These are phyloP conservation scores for Themeda triandra DNA, from an alignment of 176 grass and related monocot genomes.

Conservation along the genomic window DNA sequence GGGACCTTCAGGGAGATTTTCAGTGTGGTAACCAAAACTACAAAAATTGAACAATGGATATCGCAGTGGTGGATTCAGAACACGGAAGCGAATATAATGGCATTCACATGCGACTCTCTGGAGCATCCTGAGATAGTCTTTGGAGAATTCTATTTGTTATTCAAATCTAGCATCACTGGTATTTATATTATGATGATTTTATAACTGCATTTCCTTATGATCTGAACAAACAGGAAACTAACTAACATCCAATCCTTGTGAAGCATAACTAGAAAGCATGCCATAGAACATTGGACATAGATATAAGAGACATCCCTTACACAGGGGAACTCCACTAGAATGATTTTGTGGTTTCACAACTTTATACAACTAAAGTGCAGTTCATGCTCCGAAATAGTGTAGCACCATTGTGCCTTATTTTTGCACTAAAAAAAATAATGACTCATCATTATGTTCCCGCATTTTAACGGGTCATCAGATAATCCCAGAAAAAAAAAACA, in stretches of 20 bases:
- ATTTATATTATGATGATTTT: constrained; percentile 25
- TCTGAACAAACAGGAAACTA: constrained; percentile 10
- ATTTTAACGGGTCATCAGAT: constrained; percentile 10
- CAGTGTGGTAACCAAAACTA: not conserved
- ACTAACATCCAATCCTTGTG: not conserved
- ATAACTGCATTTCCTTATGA: constrained; percentile 10
- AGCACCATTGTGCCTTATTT: not conserved
- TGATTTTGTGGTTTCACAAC: not conserved
- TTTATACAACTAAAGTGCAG: not conserved
- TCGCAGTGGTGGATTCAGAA: not conserved
- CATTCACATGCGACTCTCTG: not conserved
- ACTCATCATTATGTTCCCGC: not conserved
- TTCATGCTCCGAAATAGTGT: not conserved
- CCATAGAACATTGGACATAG: not conserved
- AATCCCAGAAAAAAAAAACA: constrained; percentile 16
- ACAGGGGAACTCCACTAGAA: not conserved
- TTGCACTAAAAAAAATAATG: not conserved
- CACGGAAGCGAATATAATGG: not conserved
- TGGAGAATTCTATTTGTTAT: not conserved
- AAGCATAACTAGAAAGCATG: constrained; percentile 1
- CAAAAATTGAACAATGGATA: constrained; percentile 19
- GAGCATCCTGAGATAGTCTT: constrained; percentile 3
- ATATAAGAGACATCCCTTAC: not conserved
- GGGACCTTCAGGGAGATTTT: not conserved
- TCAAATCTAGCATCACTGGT: constrained; percentile 20